A percentile compares a stretch with the other conserved stretches of the same genome.
Conservation (phyloP, 208 protist genomes). For the Trypanosoma conorhini region DNA sequence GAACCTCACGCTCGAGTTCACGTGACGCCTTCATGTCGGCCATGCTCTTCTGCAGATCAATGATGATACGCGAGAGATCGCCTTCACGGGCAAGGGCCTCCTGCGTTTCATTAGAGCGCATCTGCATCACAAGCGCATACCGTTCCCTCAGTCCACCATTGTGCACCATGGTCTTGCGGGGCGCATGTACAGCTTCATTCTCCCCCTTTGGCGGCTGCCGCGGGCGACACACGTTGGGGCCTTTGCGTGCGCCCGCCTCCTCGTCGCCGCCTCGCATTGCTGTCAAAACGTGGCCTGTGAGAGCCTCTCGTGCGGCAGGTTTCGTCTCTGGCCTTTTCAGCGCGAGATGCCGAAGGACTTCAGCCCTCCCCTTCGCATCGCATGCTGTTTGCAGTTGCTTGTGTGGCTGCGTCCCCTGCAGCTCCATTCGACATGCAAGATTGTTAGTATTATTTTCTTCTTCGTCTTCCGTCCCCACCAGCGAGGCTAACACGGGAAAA, state of each 20-base stretch:
- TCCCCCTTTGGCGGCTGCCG: not conserved
- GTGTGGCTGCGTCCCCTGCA: not conserved
- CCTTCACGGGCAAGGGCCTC: constrained; percentile 28
- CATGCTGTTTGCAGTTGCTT: not conserved
- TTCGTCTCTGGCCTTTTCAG: too few species aligned
- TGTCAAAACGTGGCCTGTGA: too few species aligned
- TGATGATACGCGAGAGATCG: constrained; percentile 21
- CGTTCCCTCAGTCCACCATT: constrained; percentile 14
- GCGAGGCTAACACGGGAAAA: constrained; percentile 14
- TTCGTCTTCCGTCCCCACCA: not conserved
- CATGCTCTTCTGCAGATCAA: constrained; percentile 19
- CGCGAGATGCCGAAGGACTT: too few species aligned
- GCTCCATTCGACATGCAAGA: not conserved
- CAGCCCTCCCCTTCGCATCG: too few species aligned
- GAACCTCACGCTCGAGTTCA: constrained; percentile 15
- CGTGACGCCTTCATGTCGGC: constrained; percentile 9
- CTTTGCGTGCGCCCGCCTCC: not conserved
- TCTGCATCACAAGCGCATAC: constrained; percentile 19
- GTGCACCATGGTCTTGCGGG: not conserved
- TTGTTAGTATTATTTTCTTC: too few species aligned
- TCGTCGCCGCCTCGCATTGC: not conserved
- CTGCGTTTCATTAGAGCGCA: constrained; percentile 24
- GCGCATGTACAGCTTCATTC: not conserved
- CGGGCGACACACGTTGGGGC: not conserved
- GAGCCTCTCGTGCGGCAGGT: too few species aligned